Percentiles rank a stretch among this genome's conserved stretches.
phyloP scores from a whole-genome alignment of 768 basidiomycete genomes.

The Suillus luteus region DNA sequence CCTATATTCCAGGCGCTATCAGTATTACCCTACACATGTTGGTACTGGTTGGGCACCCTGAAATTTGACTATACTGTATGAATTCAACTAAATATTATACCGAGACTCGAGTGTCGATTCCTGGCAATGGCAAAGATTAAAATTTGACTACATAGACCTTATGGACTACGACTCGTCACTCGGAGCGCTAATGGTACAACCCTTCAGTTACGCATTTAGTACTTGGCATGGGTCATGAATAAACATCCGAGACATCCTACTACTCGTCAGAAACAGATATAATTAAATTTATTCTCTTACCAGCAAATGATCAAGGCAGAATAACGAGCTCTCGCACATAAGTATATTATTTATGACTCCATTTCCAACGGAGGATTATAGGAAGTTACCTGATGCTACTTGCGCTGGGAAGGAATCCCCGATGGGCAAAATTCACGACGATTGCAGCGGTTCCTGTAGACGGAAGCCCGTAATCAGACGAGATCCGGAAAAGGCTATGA shows the following conservation, averaged over 20 bases:
- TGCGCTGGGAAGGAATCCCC: background rate
- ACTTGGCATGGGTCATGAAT: background rate
- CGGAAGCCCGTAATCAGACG: conserved; percentile 1
- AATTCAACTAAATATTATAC: background rate
- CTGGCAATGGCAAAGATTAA: background rate
- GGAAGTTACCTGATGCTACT: background rate
- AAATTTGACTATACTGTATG: background rate
- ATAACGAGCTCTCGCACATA: background rate
- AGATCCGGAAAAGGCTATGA: background rate
- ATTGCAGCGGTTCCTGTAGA: background rate
- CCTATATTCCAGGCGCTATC: background rate
- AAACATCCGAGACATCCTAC: background rate
- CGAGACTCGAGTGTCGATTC: background rate
- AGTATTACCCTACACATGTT: background rate
- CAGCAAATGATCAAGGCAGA: background rate
- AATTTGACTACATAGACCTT: background rate
- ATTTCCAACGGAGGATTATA: background rate
- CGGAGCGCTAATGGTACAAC: background rate
- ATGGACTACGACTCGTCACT: background rate
- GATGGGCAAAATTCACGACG: background rate
- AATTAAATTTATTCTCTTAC: background rate
- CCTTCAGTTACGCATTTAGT: background rate
- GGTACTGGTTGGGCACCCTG: background rate
- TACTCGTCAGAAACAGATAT: background rate
- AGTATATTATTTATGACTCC: background rate